phyloP scores from a whole-genome alignment of 768 basidiomycete genomes.

The Boletus huronensis region DNA sequence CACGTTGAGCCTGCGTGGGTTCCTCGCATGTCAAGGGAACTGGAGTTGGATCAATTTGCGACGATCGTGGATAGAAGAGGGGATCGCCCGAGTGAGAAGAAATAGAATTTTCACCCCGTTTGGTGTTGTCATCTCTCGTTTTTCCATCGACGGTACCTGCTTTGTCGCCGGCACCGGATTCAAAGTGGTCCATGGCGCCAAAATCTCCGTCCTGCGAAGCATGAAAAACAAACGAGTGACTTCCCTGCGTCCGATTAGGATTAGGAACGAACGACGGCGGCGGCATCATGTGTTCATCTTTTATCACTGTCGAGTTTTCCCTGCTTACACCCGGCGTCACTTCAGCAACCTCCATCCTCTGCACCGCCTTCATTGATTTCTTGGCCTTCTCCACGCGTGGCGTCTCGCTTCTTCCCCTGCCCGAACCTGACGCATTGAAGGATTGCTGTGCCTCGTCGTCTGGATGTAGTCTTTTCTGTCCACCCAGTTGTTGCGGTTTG shows the following conservation, averaged over 20 bases:
- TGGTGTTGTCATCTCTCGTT: conserved; percentile 1
- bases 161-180: not conserved
- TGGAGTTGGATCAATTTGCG: conserved; percentile 16
- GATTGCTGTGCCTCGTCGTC: conserved; percentile 28
- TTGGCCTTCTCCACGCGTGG: conserved; percentile 45
- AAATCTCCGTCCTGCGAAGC: conserved; percentile 18
- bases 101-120: not conserved
- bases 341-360: conserved; percentile 24
- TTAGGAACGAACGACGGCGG: conserved; percentile 32
- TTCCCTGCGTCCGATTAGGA: conserved; percentile 12
- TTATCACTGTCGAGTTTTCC: conserved; percentile 13
- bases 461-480: conserved; percentile 21
- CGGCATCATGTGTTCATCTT: conserved; percentile 37
- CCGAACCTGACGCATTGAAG: conserved; percentile 23
- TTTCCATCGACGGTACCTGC: not conserved
- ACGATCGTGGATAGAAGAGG: conserved; percentile 26
- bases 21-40: not conserved
- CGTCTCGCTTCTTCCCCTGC: conserved; percentile 30
- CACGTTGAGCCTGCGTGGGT: conserved; percentile 6
- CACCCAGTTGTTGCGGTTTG: conserved; percentile 4
- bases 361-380: conserved; percentile 38
- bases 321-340: conserved; percentile 5
- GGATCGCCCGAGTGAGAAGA: conserved; percentile 12
- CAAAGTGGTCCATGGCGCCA: conserved; percentile 10
- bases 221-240: conserved; percentile 9